Evolutionary conservation across 495 filamentous ascomycete genomes (phyloP).

Genomic region (Annulohypoxylon bovei): DNA sequence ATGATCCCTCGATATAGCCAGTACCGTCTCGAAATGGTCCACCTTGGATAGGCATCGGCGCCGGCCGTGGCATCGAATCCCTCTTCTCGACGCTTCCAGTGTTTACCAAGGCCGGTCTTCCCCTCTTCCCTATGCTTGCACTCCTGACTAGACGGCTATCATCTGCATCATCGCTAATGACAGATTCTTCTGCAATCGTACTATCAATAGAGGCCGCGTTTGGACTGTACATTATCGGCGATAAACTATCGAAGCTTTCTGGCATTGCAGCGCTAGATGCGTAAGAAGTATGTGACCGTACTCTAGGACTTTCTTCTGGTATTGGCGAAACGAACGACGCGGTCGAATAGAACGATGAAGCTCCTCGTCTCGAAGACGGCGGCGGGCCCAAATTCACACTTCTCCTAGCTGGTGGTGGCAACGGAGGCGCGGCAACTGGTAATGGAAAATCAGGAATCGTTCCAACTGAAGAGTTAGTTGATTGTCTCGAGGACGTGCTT

Average conservation of each 20-base stretch:
- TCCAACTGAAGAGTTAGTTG: slow-evolving; percentile 65
- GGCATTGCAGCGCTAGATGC: slow-evolving; percentile 87
- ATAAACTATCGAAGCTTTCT: slow-evolving; percentile 66
- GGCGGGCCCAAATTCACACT: slow-evolving; percentile 70
- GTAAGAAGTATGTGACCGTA: slow-evolving; percentile 72
- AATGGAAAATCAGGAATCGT: slow-evolving; percentile 71
- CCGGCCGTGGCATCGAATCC: slow-evolving; percentile 43
- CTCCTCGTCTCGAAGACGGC: slow-evolving; percentile 74
- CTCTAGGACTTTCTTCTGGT: slow-evolving; percentile 76
- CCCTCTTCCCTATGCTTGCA: slow-evolving; percentile 79
- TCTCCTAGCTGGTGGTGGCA: slow-evolving; percentile 55
- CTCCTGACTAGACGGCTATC: slow-evolving; percentile 74
- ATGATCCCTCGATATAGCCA: slow-evolving; percentile 55
- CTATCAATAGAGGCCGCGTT: slow-evolving; percentile 58
- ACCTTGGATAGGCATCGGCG: slow-evolving; percentile 48
- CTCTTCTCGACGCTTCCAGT: slow-evolving; percentile 53
- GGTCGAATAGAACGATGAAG: slow-evolving; percentile 77
- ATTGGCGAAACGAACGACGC: slow-evolving; percentile 87
- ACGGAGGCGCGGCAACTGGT: slow-evolving; percentile 52
- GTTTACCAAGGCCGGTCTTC: slow-evolving; percentile 75
- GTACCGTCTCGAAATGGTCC: slow-evolving; percentile 53
- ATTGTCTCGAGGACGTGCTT: slow-evolving; percentile 58
- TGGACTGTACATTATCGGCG: slow-evolving; percentile 53
- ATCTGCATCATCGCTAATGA: slow-evolving; percentile 66
- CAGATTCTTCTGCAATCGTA: slow-evolving; percentile 59